These are phyloP conservation scores for Neofusicoccum cordaticola DNA, from an alignment of 2,329 filamentous ascomycete species.

Conservation along the genomic window DNA sequence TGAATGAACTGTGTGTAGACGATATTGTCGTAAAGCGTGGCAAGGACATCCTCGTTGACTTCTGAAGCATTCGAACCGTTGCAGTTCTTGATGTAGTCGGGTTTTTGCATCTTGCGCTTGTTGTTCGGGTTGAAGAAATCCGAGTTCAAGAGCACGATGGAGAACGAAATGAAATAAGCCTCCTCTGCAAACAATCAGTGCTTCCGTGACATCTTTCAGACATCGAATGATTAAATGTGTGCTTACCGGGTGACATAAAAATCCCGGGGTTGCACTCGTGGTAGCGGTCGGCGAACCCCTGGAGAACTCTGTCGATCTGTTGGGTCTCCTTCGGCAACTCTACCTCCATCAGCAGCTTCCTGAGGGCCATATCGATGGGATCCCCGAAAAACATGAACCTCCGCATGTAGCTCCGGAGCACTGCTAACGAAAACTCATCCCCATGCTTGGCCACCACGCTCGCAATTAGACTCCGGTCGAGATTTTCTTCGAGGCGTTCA, in stretches of 20 bases:
- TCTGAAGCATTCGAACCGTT: constrained; percentile 62
- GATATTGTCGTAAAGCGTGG: constrained; percentile 98
- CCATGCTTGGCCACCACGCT: constrained; percentile 81
- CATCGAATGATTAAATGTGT: not conserved
- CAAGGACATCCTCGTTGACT: constrained; percentile 88
- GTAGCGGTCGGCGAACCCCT: constrained; percentile 93
- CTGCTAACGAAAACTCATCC: constrained; percentile 78
- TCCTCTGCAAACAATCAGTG: constrained; percentile 58
- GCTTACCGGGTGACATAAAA: constrained; percentile 68
- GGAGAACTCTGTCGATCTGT: constrained; percentile 91
- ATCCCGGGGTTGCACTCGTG: constrained; percentile 98
- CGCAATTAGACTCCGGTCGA: constrained; percentile 79
- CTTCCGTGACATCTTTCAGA: too few species aligned
- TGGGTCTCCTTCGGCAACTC: constrained; percentile 96
- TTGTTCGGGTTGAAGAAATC: constrained; percentile 99
- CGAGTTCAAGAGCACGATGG: constrained; percentile 90
- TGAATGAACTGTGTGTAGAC: constrained; percentile 98
- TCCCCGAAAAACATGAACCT: constrained; percentile 94
- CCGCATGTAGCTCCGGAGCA: constrained; percentile 91
- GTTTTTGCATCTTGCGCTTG: constrained; percentile 97
- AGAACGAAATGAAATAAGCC: constrained; percentile 98
- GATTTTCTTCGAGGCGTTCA: constrained; percentile 73
- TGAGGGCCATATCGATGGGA: constrained; percentile 95
- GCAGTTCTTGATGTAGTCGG: constrained; percentile 92
- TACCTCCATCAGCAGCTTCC: constrained; percentile 93